Conservation (phyloP, 805 yeast genomes). For the Zygotorulaspora sp. region DNA sequence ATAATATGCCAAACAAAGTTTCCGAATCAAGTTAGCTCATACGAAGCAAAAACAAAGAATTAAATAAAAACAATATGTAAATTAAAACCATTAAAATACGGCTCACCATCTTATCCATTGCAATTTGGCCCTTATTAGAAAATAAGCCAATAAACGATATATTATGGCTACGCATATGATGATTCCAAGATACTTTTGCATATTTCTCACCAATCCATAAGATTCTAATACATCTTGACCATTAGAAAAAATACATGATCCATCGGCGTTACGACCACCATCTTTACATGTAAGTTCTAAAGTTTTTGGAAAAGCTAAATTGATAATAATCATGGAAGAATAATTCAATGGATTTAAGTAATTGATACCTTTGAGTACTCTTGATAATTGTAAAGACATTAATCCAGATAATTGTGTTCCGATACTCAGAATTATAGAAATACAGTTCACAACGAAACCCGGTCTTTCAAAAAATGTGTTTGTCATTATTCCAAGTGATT, state of each 20-base stretch:
- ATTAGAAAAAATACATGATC: conserved; percentile 44
- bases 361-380: conserved; percentile 63
- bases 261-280: conserved; percentile 34
- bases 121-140: conserved; percentile 26
- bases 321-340: conserved; percentile 56
- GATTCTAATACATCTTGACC: conserved; percentile 55
- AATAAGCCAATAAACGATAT: conserved; percentile 26
- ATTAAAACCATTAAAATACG: background rate
- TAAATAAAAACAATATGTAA: background rate
- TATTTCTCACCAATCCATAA: conserved; percentile 43
- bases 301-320: conserved; percentile 50
- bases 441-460: conserved; percentile 74
- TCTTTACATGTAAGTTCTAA: conserved; percentile 49
- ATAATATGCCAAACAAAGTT: too few relatives aligned
- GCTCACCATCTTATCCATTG: conserved; percentile 29
- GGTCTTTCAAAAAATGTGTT: conserved; percentile 68
- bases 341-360: conserved; percentile 76
- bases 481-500: conserved; percentile 76
- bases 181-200: conserved; percentile 38
- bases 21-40: background rate
- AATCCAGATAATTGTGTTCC: conserved; percentile 84
- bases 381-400: conserved; percentile 71
- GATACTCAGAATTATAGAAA: conserved; percentile 59
- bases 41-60: background rate
- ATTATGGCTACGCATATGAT: conserved; percentile 27